Conservation (phyloP, 768 basidiomycete genomes). For the Polyporus arcularius region DNA sequence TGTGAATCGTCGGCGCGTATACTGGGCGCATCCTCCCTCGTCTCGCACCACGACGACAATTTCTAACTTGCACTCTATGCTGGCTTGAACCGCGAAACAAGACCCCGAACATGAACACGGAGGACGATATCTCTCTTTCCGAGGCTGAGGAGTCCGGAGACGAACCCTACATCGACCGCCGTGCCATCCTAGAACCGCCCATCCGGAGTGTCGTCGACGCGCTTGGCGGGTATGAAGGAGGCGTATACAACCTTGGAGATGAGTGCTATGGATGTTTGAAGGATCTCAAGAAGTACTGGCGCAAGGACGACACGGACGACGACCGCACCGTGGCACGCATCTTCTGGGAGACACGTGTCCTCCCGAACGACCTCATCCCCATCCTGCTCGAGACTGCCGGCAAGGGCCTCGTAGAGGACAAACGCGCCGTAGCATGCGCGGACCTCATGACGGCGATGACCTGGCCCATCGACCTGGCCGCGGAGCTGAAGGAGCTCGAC, state of each 20-base stretch:
- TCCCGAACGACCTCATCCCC: constrained; percentile 86
- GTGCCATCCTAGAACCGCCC: constrained; percentile 63
- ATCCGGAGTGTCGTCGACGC: constrained; percentile 79
- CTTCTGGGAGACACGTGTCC: constrained; percentile 84
- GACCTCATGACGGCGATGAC: constrained; percentile 97
- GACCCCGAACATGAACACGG: constrained; percentile 22
- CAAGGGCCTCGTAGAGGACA: constrained; percentile 76
- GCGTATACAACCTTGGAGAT: constrained; percentile 75
- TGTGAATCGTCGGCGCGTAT: no score
- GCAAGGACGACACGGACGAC: constrained; percentile 96
- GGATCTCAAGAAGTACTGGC: constrained; percentile 94
- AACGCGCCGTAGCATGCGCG: constrained; percentile 76
- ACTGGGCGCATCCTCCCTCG: no score
- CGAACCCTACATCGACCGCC: constrained; percentile 38
- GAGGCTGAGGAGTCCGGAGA: constrained; percentile 32
- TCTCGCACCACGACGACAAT: no score
- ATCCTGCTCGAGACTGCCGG: constrained; percentile 83
- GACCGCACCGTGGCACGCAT: constrained; percentile 94
- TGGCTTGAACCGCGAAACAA: no score
- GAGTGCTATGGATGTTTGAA: constrained; percentile 83
- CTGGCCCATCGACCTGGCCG: constrained; percentile 96
- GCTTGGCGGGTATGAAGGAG: constrained; percentile 72
- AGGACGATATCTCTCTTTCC: constrained; percentile 29
- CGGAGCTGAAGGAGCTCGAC: constrained; percentile 91
- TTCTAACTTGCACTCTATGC: no score